Percentiles rank a stretch among this genome's conserved stretches.
Evolutionary conservation across 306 rosid species (phyloP).

Genomic region (Astragalus membranaceus): DNA sequence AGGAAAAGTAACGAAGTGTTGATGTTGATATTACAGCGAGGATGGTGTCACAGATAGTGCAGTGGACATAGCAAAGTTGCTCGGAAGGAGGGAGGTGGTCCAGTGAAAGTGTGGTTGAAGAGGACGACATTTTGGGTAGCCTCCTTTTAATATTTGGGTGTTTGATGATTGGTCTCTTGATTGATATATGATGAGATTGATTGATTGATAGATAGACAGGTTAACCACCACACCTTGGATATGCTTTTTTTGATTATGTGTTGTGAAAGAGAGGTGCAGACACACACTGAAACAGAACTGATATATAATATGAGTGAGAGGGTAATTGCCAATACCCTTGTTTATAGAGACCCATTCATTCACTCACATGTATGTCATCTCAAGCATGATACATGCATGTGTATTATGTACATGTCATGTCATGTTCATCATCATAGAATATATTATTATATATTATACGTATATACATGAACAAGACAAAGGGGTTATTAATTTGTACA

Average conservation of each 20-base stretch:
- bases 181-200: slow-evolving; percentile 31
- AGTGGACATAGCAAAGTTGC: slow-evolving; percentile 97
- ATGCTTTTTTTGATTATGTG: slow-evolving; percentile 78
- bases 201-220: slow-evolving; percentile 88
- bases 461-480: neutral
- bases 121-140: slow-evolving; percentile 64
- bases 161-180: slow-evolving; percentile 87
- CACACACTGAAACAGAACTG: slow-evolving; percentile 22
- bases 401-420: too few relatives aligned
- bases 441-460: neutral
- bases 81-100: slow-evolving; percentile 92
- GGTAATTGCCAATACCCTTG: too few relatives aligned
- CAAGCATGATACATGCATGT: neutral
- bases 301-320: too few relatives aligned
- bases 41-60: slow-evolving; percentile 93
- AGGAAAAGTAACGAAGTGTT: neutral
- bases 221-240: slow-evolving; percentile 97
- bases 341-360: neutral
- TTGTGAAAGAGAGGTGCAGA: slow-evolving; percentile 56
- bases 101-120: slow-evolving; percentile 59
- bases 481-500: neutral
- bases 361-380: neutral
- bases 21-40: slow-evolving; percentile 61
- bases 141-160: slow-evolving; percentile 20
- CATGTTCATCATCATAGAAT: neutral